Base-by-base conservation (phyloP, 257 asterid species). In the Solanum virginianum region DNA sequence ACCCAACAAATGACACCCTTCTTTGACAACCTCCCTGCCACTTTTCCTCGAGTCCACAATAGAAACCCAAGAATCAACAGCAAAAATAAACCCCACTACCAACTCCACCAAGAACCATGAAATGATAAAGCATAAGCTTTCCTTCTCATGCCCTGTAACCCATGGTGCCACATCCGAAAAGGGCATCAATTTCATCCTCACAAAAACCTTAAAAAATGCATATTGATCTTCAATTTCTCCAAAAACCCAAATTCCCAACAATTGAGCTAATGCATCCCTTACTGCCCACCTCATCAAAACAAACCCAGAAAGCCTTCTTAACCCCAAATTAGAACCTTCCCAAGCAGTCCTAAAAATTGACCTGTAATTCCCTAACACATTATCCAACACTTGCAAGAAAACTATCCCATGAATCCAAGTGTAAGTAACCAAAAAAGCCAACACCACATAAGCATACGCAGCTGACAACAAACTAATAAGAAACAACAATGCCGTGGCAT, bases 261-360 rank as follows among this genome's bases (percentile, higher is more conserved):
- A 83, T 90, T 95, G 99, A 1, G 97, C 94, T 83, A 95, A 85
- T 0, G 98, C 97, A 83, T 95, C 98, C 89, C 92, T 92, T 45
- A 95, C 97, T 3, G 99, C 99, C 99, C 99, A 95, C 85, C 91
- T 92, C 97, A 95, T 92, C 87, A 95, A 88, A 36, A 93, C 90
- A 85, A 94, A 92, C 69, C 98, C 98, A 0, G 96, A 91, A 17
- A 95, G 83, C 93, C 97, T 92, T 88, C 91, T 92, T 69, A 94
- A 85, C 57, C 99, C 99, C 20, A 95, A 82, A 83, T 59, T 89
- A 15, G 97, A 91, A 55, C 99, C 99, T 13, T 92, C 95, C 98
- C 96, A 94, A 29, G 91, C 66, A 1, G 95, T 89, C 87, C 97
- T 88, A 39, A 89, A 88, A 85, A 91, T 77, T 3, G 92, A 89